Percentiles rank a stretch among this genome's conserved stretches.
These are phyloP conservation scores for Cryptomeria japonica DNA, from an alignment of 75 land plant genomes.

Conservation along the genomic window DNA sequence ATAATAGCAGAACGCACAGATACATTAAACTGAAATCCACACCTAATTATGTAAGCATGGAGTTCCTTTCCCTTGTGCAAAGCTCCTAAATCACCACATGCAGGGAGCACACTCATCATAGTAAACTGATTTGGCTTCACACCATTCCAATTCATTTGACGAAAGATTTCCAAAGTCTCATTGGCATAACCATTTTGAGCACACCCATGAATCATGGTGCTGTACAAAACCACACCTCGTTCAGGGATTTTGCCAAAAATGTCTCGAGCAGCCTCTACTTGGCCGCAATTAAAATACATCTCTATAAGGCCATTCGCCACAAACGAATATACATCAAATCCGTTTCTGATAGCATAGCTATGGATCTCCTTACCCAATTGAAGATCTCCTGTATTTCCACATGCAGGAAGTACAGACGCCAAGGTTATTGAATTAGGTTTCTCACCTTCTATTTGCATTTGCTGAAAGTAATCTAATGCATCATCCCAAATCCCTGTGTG, in stretches of 20 bases:
- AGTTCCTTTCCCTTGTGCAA: slow-evolving; percentile 1
- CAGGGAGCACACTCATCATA: slow-evolving; percentile 1
- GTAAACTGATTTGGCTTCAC: slow-evolving; percentile 15
- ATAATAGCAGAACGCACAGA: slow-evolving; percentile 12
- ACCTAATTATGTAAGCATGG: slow-evolving; percentile 9
- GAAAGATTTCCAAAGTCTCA: slow-evolving; percentile 15
- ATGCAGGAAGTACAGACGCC: slow-evolving; percentile 7
- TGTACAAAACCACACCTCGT: slow-evolving; percentile 16
- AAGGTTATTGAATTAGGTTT: slow-evolving; percentile 12
- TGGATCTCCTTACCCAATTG: slow-evolving; percentile 14
- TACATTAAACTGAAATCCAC: neutral
- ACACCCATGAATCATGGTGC: slow-evolving; percentile 19
- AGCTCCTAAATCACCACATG: slow-evolving; percentile 15
- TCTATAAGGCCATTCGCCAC: slow-evolving; percentile 16
- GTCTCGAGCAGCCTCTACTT: slow-evolving; percentile 7
- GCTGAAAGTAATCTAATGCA: slow-evolving; percentile 17
- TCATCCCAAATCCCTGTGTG: slow-evolving; percentile 13
- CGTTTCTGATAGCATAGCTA: slow-evolving; percentile 13
- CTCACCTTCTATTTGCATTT: slow-evolving; percentile 20
- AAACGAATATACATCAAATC: neutral
- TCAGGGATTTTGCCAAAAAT: slow-evolving; percentile 11
- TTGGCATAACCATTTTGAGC: slow-evolving; percentile 13
- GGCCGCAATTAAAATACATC: slow-evolving; percentile 21
- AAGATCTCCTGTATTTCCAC: slow-evolving; percentile 1
- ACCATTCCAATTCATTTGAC: slow-evolving; percentile 4